phyloP scores from a whole-genome alignment of 2,329 filamentous ascomycete genomes.

The Aspergillus sojae region DNA sequence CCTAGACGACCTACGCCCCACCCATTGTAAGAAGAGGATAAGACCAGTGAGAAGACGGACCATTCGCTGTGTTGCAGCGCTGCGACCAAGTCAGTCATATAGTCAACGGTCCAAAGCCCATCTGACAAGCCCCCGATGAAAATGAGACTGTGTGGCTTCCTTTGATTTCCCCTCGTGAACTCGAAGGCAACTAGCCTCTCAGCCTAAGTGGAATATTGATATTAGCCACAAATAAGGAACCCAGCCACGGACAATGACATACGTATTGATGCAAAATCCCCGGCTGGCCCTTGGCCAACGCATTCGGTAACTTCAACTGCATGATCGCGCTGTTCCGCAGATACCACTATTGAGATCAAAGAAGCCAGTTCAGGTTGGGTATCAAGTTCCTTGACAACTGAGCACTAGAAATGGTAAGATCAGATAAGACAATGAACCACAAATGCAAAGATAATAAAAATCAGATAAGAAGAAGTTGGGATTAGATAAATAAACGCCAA shows the following conservation, averaged over 20 bases:
- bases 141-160: conserved; percentile 52
- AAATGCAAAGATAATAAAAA: not conserved
- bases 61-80: conserved; percentile 51
- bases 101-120: conserved; percentile 56
- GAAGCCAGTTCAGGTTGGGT: not conserved
- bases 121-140: conserved; percentile 62
- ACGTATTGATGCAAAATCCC: conserved; percentile 12
- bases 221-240: not conserved
- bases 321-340: not conserved
- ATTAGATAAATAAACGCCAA: not conserved
- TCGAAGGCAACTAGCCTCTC: conserved; percentile 42
- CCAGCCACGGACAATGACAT: not conserved
- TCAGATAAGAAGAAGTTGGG: not conserved
- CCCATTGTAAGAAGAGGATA: conserved; percentile 54
- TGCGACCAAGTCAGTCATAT: conserved; percentile 51
- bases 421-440: not conserved
- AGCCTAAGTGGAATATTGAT: conserved; percentile 24
- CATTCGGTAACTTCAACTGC: conserved; percentile 20
- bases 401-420: not conserved
- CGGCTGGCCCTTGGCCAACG: conserved; percentile 1
- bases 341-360: not conserved
- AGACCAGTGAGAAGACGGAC: conserved; percentile 53
- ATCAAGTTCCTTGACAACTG: not conserved
- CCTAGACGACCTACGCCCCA: conserved; percentile 58
- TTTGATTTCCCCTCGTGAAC: conserved; percentile 30